Evolutionary conservation across 495 filamentous ascomycete genomes (phyloP), one percentile per base, ranked within the genome.

Genomic region (Gamarada debralockiae): DNA sequence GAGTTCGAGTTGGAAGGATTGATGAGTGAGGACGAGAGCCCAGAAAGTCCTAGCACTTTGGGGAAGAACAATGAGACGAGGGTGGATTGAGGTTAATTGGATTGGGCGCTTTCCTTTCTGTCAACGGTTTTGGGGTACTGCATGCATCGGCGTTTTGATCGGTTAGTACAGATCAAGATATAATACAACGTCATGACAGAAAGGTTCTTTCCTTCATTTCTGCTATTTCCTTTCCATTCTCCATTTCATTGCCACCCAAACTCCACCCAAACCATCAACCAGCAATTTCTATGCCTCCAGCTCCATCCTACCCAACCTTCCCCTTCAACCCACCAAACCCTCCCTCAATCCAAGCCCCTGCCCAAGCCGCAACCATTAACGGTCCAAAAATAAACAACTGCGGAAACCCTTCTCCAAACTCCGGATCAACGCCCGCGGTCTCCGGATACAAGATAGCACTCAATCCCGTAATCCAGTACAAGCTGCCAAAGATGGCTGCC

Each of bases 1-100:
- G 87, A 92, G 54, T 97, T 95, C 64, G 92, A 96, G 68, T 73
- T 97, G 0, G 87, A 92, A 47, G 92, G 90, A 0, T 70, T 98
- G 22, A 93, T 97, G 60, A 92, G 84, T 33, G 92, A 96, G n/a
- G 78, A 81, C 18, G 86, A 88, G 40, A 88, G 92, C 14, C 76
- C 73, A 18, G 73, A 75, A 52, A 66, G 31, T 67, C 70, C 36
- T 39, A 69, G 49, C 54, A 65, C 62, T 13, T 31, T 65, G 42
- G 62, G 62, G 24, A 65, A 62, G 68, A 58, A 71, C 68, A 62
- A 59, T 69, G 56, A 67, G 42, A 45, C 60, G 55, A 31, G 71
- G 13, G 62, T 60, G 33, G 52, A 57, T 15, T 47, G 10, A 20
- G 27, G 21, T 17, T 40, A 17, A 34, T 34, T 7, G 29, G 14